A percentile compares a stretch with the other conserved stretches of the same genome.
These are phyloP conservation scores for Dothistroma pini DNA, from an alignment of 2,329 filamentous ascomycete genomes.

Conservation along the genomic window DNA sequence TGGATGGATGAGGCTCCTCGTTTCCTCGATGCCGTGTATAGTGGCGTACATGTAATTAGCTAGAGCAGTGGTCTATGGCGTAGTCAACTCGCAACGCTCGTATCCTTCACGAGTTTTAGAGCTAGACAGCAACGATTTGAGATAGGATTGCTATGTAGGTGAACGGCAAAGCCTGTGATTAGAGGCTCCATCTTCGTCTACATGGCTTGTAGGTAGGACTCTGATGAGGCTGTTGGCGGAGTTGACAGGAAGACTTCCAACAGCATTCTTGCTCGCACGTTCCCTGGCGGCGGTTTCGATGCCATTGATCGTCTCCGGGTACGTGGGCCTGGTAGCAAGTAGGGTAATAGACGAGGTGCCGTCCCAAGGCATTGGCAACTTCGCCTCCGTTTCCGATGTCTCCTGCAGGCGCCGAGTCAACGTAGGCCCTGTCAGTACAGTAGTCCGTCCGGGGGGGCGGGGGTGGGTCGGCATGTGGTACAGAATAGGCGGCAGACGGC, in stretches of 20 bases:
- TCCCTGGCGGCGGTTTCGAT: background rate
- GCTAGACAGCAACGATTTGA: too few relatives aligned
- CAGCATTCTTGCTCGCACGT: background rate
- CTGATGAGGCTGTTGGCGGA: background rate
- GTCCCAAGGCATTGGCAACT: background rate
- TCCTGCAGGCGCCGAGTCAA: background rate
- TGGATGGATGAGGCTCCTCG: too few relatives aligned
- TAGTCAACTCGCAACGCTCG: too few relatives aligned
- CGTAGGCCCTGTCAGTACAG: background rate
- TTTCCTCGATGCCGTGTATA: too few relatives aligned
- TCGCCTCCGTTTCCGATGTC: background rate
- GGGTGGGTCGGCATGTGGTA: too few relatives aligned
- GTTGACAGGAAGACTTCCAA: background rate
- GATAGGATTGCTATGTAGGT: too few relatives aligned
- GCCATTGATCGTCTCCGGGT: background rate
- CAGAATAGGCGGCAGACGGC: background rate
- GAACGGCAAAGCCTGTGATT: too few relatives aligned
- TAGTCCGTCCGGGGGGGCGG: background rate
- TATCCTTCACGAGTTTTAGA: too few relatives aligned
- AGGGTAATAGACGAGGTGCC: background rate
- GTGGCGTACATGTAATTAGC: too few relatives aligned
- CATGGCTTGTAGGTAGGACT: background rate
- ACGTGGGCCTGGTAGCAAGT: background rate
- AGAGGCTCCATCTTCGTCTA: too few relatives aligned
- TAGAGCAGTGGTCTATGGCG: too few relatives aligned